Conservation (phyloP, 2,329 filamentous ascomycete species). For the Phialophora macrospora region DNA sequence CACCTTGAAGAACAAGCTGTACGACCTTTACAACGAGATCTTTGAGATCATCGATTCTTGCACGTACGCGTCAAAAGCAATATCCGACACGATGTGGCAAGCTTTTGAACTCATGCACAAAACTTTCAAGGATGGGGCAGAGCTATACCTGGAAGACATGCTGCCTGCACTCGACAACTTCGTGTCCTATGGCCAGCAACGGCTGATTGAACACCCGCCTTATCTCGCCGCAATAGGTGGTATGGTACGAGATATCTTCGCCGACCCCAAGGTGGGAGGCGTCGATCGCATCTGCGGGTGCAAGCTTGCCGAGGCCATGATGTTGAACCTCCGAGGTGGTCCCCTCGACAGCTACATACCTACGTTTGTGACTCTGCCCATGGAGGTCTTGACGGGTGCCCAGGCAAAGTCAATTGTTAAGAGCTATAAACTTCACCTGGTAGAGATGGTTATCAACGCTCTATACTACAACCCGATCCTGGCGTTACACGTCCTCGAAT, state of each 20-base stretch:
- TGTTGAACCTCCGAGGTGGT: constrained; percentile 88
- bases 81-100: constrained; percentile 97
- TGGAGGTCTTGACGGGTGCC: constrained; percentile 75
- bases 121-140: constrained; percentile 95
- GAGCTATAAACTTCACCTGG: constrained; percentile 91
- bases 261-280: constrained; percentile 86
- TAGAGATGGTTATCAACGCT: constrained; percentile 98
- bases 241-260: constrained; percentile 96
- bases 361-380: constrained; percentile 86
- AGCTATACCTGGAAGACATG: constrained; percentile 98
- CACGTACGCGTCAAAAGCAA: constrained; percentile 94
- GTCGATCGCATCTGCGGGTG: constrained; percentile 96
- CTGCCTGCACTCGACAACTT: constrained; percentile 97
- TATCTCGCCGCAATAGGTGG: constrained; percentile 88
- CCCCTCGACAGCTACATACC: constrained; percentile 81
- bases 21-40: constrained; percentile 95
- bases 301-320: constrained; percentile 95
- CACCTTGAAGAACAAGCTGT: constrained; percentile 96
- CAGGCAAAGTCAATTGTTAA: constrained; percentile 76
- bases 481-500: constrained; percentile 84
- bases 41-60: constrained; percentile 99
- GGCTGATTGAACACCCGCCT: constrained; percentile 78
- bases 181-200: constrained; percentile 84
- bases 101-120: constrained; percentile 96
- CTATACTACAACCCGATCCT: constrained; percentile 96